A percentile compares a stretch with the other conserved stretches of the same genome.
phyloP scores from a whole-genome alignment of 2,329 filamentous ascomycete species.

The Trichoderma pleuroti region DNA sequence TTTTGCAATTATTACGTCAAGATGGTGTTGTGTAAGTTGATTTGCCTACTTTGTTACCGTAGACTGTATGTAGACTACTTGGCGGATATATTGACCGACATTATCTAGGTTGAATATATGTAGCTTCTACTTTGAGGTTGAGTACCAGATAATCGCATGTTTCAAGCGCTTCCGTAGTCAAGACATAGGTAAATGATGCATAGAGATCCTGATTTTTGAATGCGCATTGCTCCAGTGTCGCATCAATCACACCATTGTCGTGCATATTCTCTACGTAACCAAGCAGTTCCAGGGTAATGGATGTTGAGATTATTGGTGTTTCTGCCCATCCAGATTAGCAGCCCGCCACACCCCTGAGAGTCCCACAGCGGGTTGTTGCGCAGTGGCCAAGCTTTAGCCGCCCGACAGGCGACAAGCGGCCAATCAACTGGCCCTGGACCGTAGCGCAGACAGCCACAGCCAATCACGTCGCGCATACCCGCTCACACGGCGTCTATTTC shows the following conservation, averaged over 20 bases:
- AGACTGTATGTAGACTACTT: background rate
- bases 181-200: background rate
- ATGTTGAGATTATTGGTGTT: background rate
- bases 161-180: background rate
- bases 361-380: constrained; percentile 16
- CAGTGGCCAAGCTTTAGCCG: constrained; percentile 16
- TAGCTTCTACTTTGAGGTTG: background rate
- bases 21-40: background rate
- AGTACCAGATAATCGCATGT: background rate
- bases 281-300: background rate
- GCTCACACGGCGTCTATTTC: constrained; percentile 38
- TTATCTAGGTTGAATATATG: background rate
- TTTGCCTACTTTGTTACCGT: background rate
- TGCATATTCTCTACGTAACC: background rate
- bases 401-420: constrained; percentile 24
- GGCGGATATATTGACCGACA: background rate
- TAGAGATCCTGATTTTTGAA: background rate
- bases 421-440: constrained; percentile 27
- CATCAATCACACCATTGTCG: background rate
- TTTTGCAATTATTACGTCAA: background rate
- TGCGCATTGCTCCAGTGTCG: background rate
- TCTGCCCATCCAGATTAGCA: background rate
- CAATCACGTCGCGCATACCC: constrained; percentile 27
- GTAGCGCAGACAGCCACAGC: constrained; percentile 29
- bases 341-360: background rate